These are phyloP conservation scores for Rhizophagus clarus DNA, from an alignment of 192 early-diverging fungal species.

Conservation along the genomic window DNA sequence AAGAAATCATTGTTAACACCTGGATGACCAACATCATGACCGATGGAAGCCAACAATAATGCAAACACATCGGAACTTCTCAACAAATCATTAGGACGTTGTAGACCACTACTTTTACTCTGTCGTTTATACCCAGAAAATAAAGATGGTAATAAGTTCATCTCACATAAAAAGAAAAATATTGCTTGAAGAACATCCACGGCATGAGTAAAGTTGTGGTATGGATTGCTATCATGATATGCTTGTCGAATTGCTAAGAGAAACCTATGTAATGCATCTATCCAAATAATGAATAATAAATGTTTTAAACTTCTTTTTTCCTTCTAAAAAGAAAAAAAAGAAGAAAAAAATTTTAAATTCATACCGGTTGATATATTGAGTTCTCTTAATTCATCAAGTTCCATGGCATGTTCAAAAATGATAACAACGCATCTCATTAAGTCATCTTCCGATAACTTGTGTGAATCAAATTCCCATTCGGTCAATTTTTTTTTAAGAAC, in stretches of 20 bases:
- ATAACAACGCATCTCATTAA: slow-evolving; percentile 68
- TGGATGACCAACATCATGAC: slow-evolving; percentile 87
- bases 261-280: slow-evolving; percentile 55
- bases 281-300: slow-evolving; percentile 30
- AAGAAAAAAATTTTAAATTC: background rate
- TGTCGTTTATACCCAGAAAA: slow-evolving; percentile 36
- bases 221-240: slow-evolving; percentile 75
- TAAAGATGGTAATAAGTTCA: slow-evolving; percentile 57
- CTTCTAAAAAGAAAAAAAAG: background rate
- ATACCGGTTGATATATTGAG: slow-evolving; percentile 58
- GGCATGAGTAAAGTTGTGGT: slow-evolving; percentile 95
- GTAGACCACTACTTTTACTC: background rate
- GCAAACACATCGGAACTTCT: slow-evolving; percentile 70
- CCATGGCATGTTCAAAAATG: slow-evolving; percentile 69
- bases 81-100: slow-evolving; percentile 49
- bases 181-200: slow-evolving; percentile 93
- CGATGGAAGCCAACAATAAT: slow-evolving; percentile 72
- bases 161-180: slow-evolving; percentile 74
- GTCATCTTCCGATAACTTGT: slow-evolving; percentile 62
- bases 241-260: slow-evolving; percentile 55
- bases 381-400: slow-evolving; percentile 55
- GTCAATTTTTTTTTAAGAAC: slow-evolving; percentile 57
- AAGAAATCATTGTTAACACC: slow-evolving; percentile 96
- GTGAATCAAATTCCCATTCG: slow-evolving; percentile 75
- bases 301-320: background rate